Percentiles rank a stretch among this genome's conserved stretches.
These are phyloP conservation scores for Leptodermis oblonga DNA, from an alignment of 257 asterid species.

Conservation along the genomic window DNA sequence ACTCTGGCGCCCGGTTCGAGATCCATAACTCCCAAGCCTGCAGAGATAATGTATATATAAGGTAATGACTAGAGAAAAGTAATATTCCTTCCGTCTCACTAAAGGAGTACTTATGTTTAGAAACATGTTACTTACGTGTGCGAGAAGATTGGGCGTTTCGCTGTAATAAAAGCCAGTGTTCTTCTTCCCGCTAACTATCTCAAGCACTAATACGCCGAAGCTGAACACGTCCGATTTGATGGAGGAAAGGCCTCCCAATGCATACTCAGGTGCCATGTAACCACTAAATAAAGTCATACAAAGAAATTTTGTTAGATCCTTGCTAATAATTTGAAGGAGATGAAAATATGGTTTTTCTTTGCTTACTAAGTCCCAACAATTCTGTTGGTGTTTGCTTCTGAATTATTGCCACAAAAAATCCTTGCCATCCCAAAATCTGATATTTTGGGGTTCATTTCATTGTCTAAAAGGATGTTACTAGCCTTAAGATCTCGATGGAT, in stretches of 20 bases:
- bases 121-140: conserved; percentile 43
- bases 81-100: no score
- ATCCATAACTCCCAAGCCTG: conserved; percentile 49
- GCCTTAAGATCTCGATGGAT: conserved; percentile 43
- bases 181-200: conserved; percentile 46
- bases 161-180: conserved; percentile 39
- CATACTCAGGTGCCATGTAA: conserved; percentile 53
- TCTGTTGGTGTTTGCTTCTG: conserved; percentile 25
- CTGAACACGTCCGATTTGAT: conserved; percentile 44
- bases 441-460: conserved; percentile 44
- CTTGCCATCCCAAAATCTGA: conserved; percentile 53
- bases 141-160: conserved; percentile 33
- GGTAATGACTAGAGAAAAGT: no score
- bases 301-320: background rate
- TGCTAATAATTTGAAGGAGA: background rate
- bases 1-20: conserved; percentile 24
- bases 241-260: conserved; percentile 38
- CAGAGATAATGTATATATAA: background rate
- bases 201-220: conserved; percentile 43
- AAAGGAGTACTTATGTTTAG: no score
- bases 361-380: conserved; percentile 51
- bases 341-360: background rate
- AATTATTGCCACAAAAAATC: conserved; percentile 30
- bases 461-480: conserved; percentile 35
- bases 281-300: conserved; percentile 22